These are phyloP conservation scores for Lunularia cruciata DNA, from an alignment of 225 moss, liverwort and hornwort species.

Conservation along the genomic window DNA sequence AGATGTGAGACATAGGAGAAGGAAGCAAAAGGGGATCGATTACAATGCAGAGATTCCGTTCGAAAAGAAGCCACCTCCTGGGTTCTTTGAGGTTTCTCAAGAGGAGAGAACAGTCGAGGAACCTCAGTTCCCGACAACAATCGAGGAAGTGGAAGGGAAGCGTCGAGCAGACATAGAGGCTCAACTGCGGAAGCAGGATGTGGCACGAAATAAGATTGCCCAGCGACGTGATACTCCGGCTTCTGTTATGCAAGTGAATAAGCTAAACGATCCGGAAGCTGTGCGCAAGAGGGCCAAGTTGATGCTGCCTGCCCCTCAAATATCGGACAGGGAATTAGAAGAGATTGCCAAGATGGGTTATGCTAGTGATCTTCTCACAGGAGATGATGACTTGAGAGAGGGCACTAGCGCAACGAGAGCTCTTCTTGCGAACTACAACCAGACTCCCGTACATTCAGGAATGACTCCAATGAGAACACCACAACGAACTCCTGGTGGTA, in stretches of 20 bases:
- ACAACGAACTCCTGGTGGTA: constrained; percentile 91
- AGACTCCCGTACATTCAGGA: constrained; percentile 62
- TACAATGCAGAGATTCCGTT: constrained; percentile 95
- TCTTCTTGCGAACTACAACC: constrained; percentile 74
- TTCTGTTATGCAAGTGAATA: constrained; percentile 89
- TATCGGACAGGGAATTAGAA: constrained; percentile 83
- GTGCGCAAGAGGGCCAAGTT: constrained; percentile 81
- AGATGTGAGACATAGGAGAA: constrained; percentile 79
- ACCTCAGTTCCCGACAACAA: constrained; percentile 81
- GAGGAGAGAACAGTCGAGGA: constrained; percentile 77
- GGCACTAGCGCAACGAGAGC: constrained; percentile 77
- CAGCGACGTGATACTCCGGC: constrained; percentile 74
- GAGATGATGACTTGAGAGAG: constrained; percentile 69
- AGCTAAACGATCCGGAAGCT: constrained; percentile 88
- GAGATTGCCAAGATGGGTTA: constrained; percentile 96
- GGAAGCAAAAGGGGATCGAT: constrained; percentile 93
- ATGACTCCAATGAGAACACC: constrained; percentile 77
- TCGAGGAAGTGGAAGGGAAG: constrained; percentile 91
- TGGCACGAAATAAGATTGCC: constrained; percentile 77
- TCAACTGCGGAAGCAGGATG: constrained; percentile 78
- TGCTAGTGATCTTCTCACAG: constrained; percentile 65
- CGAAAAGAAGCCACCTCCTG: constrained; percentile 82
- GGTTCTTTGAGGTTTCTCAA: constrained; percentile 74
- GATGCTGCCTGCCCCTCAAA: constrained; percentile 85
- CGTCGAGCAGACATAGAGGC: constrained; percentile 81